These are phyloP conservation scores for Chlamydomonas reinhardtii DNA, from an alignment of 163 green algal species.

Conservation along the genomic window DNA sequence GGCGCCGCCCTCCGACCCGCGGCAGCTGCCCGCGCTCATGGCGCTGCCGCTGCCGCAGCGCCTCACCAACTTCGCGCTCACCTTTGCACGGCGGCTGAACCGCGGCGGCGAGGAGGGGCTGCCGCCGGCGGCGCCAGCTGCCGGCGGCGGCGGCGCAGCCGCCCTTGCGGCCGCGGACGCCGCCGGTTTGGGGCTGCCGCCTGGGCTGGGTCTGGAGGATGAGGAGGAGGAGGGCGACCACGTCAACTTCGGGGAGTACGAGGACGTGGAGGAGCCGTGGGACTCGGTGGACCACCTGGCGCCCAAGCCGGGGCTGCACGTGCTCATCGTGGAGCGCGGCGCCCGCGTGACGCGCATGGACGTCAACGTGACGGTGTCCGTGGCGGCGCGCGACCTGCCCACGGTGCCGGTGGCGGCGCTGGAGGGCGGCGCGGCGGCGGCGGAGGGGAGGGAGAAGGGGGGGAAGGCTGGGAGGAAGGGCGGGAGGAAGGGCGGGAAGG, in stretches of 20 bases:
- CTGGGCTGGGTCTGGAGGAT: no score
- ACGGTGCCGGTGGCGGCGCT: neutral
- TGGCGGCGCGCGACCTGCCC: conserved; percentile 16
- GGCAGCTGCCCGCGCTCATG: conserved; percentile 27
- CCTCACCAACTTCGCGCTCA: conserved; percentile 44
- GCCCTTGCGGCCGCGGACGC: neutral
- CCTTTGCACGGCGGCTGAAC: conserved; percentile 13
- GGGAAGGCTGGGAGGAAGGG: neutral
- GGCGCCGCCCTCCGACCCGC: neutral
- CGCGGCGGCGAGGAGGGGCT: neutral
- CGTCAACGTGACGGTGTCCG: conserved; percentile 25
- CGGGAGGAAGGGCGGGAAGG: neutral
- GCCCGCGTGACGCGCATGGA: conserved; percentile 31
- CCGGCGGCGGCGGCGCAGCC: neutral
- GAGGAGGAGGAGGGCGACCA: neutral
- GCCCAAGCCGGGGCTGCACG: conserved; percentile 39
- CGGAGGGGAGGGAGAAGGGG: neutral
- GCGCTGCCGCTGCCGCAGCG: conserved; percentile 33
- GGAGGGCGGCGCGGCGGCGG: neutral
- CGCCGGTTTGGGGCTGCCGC: no score
- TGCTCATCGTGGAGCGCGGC: conserved; percentile 41
- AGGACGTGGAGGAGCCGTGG: conserved; percentile 45
- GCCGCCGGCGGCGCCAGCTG: neutral
- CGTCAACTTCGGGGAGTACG: conserved; percentile 36
- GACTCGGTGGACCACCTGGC: conserved; percentile 36